These are phyloP conservation scores for Elaeagnus macrophylla DNA, from an alignment of 306 rosid genomes.

Conservation along the genomic window DNA sequence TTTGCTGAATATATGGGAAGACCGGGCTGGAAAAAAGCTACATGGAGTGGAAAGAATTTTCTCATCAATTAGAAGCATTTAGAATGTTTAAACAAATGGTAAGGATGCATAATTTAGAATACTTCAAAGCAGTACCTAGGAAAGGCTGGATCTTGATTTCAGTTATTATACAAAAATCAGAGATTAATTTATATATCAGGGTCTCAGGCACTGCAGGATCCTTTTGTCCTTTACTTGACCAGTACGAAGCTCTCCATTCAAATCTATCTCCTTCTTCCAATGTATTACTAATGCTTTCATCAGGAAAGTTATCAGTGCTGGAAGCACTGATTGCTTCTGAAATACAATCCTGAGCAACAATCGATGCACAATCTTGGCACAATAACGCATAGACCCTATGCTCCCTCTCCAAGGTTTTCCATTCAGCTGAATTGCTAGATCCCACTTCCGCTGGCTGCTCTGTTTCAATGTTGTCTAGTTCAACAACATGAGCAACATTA, in stretches of 20 bases:
- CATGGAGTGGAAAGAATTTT: constrained; percentile 14
- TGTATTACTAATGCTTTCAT: constrained; percentile 68
- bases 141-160: constrained; percentile 69
- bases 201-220: constrained; percentile 69
- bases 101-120: constrained; percentile 13
- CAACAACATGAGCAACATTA: constrained; percentile 42
- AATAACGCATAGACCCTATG: constrained; percentile 55
- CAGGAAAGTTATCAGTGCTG: constrained; percentile 81
- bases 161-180: constrained; percentile 52
- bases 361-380: constrained; percentile 27
- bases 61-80: constrained; percentile 12
- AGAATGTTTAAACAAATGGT: constrained; percentile 7
- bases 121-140: constrained; percentile 38
- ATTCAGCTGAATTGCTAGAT: constrained; percentile 49
- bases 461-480: constrained; percentile 30
- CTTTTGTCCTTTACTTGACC: constrained; percentile 87
- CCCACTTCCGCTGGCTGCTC: constrained; percentile 37
- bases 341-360: constrained; percentile 37
- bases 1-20: constrained; percentile 74
- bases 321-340: constrained; percentile 54
- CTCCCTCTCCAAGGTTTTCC: constrained; percentile 43
- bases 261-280: constrained; percentile 32
- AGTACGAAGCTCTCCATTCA: constrained; percentile 38
- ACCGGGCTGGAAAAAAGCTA: constrained; percentile 65
- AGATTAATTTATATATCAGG: constrained; percentile 52